Evolutionary conservation across 768 basidiomycete species (phyloP).

Genomic region (Xerocomellus intermedius): DNA sequence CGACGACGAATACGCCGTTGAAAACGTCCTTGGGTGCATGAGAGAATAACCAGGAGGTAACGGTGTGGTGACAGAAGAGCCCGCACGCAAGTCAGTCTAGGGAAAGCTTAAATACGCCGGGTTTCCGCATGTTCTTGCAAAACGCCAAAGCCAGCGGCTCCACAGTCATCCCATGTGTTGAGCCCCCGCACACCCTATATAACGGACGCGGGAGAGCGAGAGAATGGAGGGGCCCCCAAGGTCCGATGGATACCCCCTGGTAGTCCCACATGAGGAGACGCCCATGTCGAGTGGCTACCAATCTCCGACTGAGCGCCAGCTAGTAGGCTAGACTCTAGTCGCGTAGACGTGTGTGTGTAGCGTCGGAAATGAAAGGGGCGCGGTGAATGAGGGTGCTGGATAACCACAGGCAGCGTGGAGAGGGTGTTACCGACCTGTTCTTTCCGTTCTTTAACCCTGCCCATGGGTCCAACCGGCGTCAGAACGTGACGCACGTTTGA

Average conservation of each 20-base stretch:
- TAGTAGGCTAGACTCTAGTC: background rate
- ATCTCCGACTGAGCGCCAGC: conserved; percentile 1
- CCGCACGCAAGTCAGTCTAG: conserved; percentile 9
- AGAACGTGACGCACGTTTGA: background rate
- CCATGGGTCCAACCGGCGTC: background rate
- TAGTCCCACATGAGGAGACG: conserved; percentile 9
- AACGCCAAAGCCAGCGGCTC: conserved; percentile 22
- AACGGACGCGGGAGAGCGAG: background rate
- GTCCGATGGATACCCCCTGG: conserved; percentile 12
- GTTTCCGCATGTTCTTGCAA: conserved; percentile 16
- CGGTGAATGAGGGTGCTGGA: background rate
- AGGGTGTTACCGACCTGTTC: background rate
- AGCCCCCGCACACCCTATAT: conserved; percentile 21
- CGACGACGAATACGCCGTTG: conserved; percentile 11
- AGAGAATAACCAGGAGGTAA: background rate
- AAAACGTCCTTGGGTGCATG: conserved; percentile 20
- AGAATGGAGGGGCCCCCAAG: conserved; percentile 8
- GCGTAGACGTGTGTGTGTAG: background rate
- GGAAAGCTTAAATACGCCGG: conserved; percentile 24
- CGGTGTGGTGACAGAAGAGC: conserved; percentile 17
- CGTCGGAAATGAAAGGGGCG: conserved; percentile 23
- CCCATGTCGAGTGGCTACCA: background rate
- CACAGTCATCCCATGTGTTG: conserved; percentile 15
- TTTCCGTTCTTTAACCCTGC: background rate
- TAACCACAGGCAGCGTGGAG: background rate